Percentiles rank a stretch among this genome's conserved stretches.
phyloP scores from a whole-genome alignment of 208 protist genomes.

The Crithidia mellificae region DNA sequence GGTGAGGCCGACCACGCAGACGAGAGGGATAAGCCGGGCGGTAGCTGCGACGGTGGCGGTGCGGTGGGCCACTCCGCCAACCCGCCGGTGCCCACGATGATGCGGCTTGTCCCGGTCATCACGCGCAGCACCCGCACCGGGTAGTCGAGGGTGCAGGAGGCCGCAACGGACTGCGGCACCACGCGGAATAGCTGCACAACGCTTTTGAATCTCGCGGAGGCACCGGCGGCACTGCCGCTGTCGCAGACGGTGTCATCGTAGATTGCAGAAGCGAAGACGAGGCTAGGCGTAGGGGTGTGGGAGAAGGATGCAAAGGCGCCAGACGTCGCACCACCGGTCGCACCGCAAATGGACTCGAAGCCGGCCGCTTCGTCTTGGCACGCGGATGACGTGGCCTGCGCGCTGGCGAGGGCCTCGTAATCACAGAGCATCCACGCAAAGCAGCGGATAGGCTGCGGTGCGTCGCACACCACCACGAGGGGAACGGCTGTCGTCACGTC shows the following conservation, averaged over 20 bases:
- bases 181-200: constrained; percentile 25
- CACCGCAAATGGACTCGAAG: too few species aligned
- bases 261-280: constrained; percentile 20
- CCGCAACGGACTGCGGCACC: constrained; percentile 18
- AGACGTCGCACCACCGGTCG: too few species aligned
- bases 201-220: not conserved
- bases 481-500: constrained; percentile 3
- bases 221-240: not conserved
- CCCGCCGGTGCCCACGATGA: constrained; percentile 27
- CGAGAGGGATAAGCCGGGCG: too few species aligned
- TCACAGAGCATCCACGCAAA: constrained; percentile 39
- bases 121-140: constrained; percentile 16
- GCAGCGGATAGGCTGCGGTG: constrained; percentile 22
- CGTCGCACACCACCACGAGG: constrained; percentile 26
- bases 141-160: constrained; percentile 36
- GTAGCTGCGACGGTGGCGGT: not conserved
- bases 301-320: not conserved
- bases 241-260: not conserved
- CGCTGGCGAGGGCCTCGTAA: constrained; percentile 17
- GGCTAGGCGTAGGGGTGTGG: constrained; percentile 25
- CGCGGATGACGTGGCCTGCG: not conserved
- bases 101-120: constrained; percentile 19
- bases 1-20: too few species aligned
- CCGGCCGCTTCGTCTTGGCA: not conserved
- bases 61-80: constrained; percentile 2